A percentile compares a stretch with the other conserved stretches of the same genome.
Evolutionary conservation across 2,329 filamentous ascomycete species (phyloP).

Genomic region (Sclerotinia trifoliorum): DNA sequence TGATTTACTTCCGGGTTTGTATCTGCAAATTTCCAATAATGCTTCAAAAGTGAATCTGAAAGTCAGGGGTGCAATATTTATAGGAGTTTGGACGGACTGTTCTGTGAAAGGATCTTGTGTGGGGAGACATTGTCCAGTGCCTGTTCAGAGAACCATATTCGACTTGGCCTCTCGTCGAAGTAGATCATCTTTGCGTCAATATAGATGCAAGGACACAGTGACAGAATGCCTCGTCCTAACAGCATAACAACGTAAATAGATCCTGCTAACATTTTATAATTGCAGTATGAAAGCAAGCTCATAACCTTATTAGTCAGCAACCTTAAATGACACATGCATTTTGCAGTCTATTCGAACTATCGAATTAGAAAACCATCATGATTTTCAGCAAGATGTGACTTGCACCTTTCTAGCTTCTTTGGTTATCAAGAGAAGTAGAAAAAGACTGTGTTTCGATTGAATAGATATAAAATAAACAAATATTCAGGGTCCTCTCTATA

Average conservation of each 20-base stretch:
- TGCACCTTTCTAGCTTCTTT: neutral
- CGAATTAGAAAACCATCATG: neutral
- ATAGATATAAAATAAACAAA: neutral
- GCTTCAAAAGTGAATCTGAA: too few species aligned
- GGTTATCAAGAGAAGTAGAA: neutral
- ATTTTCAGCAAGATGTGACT: too few species aligned
- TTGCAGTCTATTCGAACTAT: neutral
- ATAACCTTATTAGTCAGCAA: too few species aligned
- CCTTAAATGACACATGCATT: neutral
- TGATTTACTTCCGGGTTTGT: neutral
- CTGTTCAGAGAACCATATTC: neutral
- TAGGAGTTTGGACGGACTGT: neutral
- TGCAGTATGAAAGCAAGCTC: too few species aligned
- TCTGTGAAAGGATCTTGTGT: too few species aligned
- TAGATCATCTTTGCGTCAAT: neutral
- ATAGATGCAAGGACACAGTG: too few species aligned
- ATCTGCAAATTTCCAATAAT: neutral
- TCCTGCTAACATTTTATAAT: neutral
- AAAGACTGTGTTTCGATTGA: too few species aligned
- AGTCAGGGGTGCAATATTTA: neutral
- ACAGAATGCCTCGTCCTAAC: neutral
- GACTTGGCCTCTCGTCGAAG: neutral
- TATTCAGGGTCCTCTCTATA: constrained; percentile 5
- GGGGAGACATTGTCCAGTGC: neutral
- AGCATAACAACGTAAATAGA: neutral